A percentile compares a stretch with the other conserved stretches of the same genome.
Evolutionary conservation across 1,284 basidiomycete species (phyloP).

Genomic region (Neolentinus lepideus): DNA sequence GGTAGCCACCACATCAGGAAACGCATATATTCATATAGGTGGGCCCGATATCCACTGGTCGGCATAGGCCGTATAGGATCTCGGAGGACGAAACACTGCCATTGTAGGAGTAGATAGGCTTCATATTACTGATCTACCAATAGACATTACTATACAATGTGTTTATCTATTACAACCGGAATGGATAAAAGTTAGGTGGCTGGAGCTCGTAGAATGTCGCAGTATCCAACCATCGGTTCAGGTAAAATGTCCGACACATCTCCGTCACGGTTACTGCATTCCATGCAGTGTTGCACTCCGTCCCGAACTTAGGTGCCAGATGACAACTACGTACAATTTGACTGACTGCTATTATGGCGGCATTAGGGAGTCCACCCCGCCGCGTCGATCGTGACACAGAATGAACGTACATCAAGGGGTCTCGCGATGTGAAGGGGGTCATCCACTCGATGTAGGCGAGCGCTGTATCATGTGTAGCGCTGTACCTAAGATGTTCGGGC

Average conservation of each 20-base stretch:
- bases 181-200: neutral
- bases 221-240: neutral
- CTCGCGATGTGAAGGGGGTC: slow-evolving; percentile 7
- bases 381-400: neutral
- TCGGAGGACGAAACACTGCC: no score
- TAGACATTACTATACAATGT: neutral
- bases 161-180: neutral
- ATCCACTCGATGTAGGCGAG: slow-evolving; percentile 21
- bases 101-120: no score
- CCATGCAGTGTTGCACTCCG: neutral
- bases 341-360: slow-evolving; percentile 12
- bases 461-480: neutral
- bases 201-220: neutral
- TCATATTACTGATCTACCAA: neutral
- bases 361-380: neutral
- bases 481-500: neutral
- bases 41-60: neutral
- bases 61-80: neutral
- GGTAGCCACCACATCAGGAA: neutral
- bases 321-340: slow-evolving; percentile 11
- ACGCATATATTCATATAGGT: neutral
- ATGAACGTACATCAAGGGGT: neutral
- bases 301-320: slow-evolving; percentile 12
- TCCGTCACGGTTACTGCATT: neutral
- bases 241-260: neutral